Conservation (phyloP, 495 filamentous ascomycete species). For the Hypoxylon cercidicola region DNA sequence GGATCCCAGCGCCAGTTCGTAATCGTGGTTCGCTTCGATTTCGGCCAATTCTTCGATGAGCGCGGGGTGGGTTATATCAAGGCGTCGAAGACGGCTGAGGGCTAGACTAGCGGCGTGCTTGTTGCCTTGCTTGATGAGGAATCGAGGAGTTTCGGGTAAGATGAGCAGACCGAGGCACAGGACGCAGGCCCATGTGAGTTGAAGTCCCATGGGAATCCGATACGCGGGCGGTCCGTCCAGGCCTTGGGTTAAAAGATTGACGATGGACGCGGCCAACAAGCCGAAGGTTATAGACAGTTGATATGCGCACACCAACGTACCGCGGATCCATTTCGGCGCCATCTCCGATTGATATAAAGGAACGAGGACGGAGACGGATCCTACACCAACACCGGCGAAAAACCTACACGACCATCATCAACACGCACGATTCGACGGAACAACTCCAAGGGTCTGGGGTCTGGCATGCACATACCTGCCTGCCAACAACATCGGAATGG, state of each 20-base stretch:
- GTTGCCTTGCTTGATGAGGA: conserved; percentile 79
- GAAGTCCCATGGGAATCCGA: conserved; percentile 85
- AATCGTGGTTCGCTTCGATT: conserved; percentile 90
- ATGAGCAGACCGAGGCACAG: conserved; percentile 77
- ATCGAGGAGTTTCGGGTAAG: conserved; percentile 89
- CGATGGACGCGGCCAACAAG: conserved; percentile 81
- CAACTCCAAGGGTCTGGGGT: not conserved
- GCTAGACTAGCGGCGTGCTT: conserved; percentile 75
- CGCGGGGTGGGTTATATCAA: conserved; percentile 78
- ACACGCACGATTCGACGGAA: conserved; percentile 3
- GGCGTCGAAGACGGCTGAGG: conserved; percentile 78
- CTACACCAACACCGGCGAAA: conserved; percentile 85
- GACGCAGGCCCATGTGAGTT: conserved; percentile 85
- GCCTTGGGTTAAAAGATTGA: conserved; percentile 79
- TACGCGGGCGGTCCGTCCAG: conserved; percentile 73
- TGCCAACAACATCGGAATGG: conserved; percentile 68
- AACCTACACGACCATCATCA: conserved; percentile 51
- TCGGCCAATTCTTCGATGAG: conserved; percentile 84
- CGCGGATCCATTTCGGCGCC: conserved; percentile 90
- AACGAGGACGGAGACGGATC: conserved; percentile 82
- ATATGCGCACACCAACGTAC: conserved; percentile 89
- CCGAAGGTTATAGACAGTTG: conserved; percentile 91
- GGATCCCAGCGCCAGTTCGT: conserved; percentile 79
- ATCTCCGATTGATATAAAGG: conserved; percentile 92
- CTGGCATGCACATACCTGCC: conserved; percentile 64